Base-by-base conservation (phyloP, 441 rosid species). In the Jatropha podagrica region DNA sequence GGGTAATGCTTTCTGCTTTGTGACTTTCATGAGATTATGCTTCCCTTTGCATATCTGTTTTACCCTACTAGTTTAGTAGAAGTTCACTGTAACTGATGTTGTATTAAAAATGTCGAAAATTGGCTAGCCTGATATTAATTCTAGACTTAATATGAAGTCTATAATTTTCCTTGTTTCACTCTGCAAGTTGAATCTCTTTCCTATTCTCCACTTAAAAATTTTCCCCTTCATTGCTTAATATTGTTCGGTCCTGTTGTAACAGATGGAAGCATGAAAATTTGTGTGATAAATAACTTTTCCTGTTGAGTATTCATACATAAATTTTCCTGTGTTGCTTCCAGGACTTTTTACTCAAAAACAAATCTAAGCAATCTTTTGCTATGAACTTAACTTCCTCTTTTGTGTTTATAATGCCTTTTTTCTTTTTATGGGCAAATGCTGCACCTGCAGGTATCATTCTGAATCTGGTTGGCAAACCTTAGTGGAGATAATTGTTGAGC, bases 401-500 rank as follows among this genome's bases (percentile, higher is more conserved):
- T 11, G 51, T 67, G 14, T 58, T 7, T 54, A 40, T 18, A 58
- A 58, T 54, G 65, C 26, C 26, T 5, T 23, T 0, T 4, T 66
- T 20, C n/a, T 72, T 68, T 32, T 38, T 26, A 6, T 44, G 48
- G 32, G n/a, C 2, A 68, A 68, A 48, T 67, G 58, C 13, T 60
- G 17, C 52, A 23, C 69, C 59, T 77, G 74, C 80, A 93, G 98
- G 86, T 95, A 95, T 83, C 99, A 95, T 85, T 95, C 98, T 42
- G 96, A 91, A 83, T 86, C 91, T 44, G 98, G 99, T 73, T 95
- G 99, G 99, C 87, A 86, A 77, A 88, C 96, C 51, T 68, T 93
- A 79, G 18, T 85, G 79, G 98, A 93, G 85, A 78, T 87, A 75
- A 60, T 93, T 68, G 85, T 88, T 71, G 98, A 93, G 71, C 99